phyloP scores from a whole-genome alignment of 768 basidiomycete genomes.

The Boletus reticulatus region DNA sequence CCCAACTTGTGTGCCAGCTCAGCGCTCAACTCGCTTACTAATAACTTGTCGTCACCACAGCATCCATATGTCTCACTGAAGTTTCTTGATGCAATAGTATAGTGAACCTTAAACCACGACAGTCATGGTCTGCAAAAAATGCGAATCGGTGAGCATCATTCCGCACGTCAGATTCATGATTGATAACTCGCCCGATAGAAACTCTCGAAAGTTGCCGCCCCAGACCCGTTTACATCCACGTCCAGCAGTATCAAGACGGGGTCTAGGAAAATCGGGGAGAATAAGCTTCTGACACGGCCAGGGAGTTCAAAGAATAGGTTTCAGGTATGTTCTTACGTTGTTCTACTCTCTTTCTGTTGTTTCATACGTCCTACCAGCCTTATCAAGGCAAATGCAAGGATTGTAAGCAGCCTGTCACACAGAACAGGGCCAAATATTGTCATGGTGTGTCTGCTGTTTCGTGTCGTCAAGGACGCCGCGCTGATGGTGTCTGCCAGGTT shows the following conservation, averaged over 20 bases:
- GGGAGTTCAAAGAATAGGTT: slow-evolving; percentile 75
- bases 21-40: slow-evolving; percentile 15
- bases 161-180: slow-evolving; percentile 8
- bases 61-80: slow-evolving; percentile 10
- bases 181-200: slow-evolving; percentile 46
- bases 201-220: slow-evolving; percentile 87
- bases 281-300: slow-evolving; percentile 72
- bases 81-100: background rate
- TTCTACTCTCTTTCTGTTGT: background rate
- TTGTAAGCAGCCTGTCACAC: slow-evolving; percentile 79
- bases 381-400: slow-evolving; percentile 88
- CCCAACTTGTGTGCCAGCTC: background rate
- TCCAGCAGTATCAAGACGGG: slow-evolving; percentile 76
- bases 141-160: slow-evolving; percentile 57
- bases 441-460: slow-evolving; percentile 55
- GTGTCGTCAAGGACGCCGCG: background rate
- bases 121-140: slow-evolving; percentile 85
- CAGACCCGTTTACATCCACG: slow-evolving; percentile 80
- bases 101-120: slow-evolving; percentile 4
- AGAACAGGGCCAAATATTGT: slow-evolving; percentile 87
- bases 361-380: slow-evolving; percentile 45
- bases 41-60: slow-evolving; percentile 1
- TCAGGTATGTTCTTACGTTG: slow-evolving; percentile 48
- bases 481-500: slow-evolving; percentile 47
- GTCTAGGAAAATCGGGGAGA: slow-evolving; percentile 78